These are phyloP conservation scores for Xylaria sp. DNA, from an alignment of 2,329 filamentous ascomycete species.

Conservation along the genomic window DNA sequence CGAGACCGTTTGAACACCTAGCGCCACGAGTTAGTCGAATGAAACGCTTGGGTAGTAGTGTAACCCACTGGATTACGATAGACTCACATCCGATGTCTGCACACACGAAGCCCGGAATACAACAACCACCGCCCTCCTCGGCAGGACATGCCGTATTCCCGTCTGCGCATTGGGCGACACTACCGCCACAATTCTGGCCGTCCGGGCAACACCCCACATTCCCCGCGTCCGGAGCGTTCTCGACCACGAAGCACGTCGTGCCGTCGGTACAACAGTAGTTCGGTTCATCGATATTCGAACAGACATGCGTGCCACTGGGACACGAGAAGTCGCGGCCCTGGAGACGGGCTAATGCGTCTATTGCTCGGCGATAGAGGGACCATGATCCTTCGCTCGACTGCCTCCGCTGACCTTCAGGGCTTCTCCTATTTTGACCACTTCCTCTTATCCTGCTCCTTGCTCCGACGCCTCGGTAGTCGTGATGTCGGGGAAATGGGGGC, in stretches of 20 bases:
- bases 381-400: conserved; percentile 30
- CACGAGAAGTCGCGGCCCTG: conserved; percentile 68
- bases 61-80: not conserved
- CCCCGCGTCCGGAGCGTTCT: conserved; percentile 64
- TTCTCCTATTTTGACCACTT: conserved; percentile 3
- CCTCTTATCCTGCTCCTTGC: not conserved
- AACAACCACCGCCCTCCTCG: conserved; percentile 74
- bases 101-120: conserved; percentile 73
- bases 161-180: conserved; percentile 64
- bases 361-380: conserved; percentile 50
- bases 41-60: not conserved
- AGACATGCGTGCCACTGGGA: conserved; percentile 69
- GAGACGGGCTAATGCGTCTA: conserved; percentile 54
- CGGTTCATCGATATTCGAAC: conserved; percentile 66
- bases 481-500: conserved; percentile 60
- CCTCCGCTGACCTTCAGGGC: not conserved
- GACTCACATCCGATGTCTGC: conserved; percentile 70
- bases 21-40: conserved; percentile 1
- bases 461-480: conserved; percentile 28
- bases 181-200: conserved; percentile 67
- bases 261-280: conserved; percentile 75
- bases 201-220: conserved; percentile 77
- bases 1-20: conserved; percentile 33
- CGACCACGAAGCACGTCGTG: conserved; percentile 69
- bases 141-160: conserved; percentile 70